Evolutionary conservation across 306 rosid genomes (phyloP).

Genomic region (Rubus parviflorus): DNA sequence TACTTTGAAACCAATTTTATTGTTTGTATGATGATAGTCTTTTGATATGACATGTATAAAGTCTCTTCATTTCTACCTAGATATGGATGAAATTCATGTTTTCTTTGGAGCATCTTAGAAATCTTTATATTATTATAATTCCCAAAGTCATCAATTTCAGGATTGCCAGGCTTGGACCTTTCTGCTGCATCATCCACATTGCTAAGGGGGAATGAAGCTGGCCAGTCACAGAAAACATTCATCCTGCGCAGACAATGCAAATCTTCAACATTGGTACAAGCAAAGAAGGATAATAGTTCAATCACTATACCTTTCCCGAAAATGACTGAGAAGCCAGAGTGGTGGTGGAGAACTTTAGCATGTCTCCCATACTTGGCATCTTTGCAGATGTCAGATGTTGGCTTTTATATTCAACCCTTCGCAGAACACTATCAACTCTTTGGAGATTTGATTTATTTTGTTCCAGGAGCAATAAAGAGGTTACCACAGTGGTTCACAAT

Average conservation of each 20-base stretch:
- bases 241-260: constrained; percentile 16
- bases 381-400: constrained; percentile 70
- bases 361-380: constrained; percentile 73
- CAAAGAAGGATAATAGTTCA: constrained; percentile 50
- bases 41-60: neutral
- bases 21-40: neutral
- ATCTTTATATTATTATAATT: constrained; percentile 1
- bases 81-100: neutral
- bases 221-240: constrained; percentile 30
- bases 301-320: constrained; percentile 47
- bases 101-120: constrained; percentile 12
- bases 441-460: constrained; percentile 46
- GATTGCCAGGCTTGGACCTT: constrained; percentile 32
- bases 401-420: constrained; percentile 57
- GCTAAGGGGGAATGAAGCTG: constrained; percentile 30
- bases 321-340: constrained; percentile 69
- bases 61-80: neutral
- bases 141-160: constrained; percentile 30
- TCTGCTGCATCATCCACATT: constrained; percentile 38
- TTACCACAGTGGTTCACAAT: constrained; percentile 73
- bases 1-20: neutral
- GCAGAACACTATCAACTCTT: constrained; percentile 46
- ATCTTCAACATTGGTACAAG: constrained; percentile 39
- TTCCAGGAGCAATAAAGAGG: constrained; percentile 74
- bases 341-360: constrained; percentile 93